phyloP scores from a whole-genome alignment of 176 grass and related monocot species.

The Melocanna baccifera region DNA sequence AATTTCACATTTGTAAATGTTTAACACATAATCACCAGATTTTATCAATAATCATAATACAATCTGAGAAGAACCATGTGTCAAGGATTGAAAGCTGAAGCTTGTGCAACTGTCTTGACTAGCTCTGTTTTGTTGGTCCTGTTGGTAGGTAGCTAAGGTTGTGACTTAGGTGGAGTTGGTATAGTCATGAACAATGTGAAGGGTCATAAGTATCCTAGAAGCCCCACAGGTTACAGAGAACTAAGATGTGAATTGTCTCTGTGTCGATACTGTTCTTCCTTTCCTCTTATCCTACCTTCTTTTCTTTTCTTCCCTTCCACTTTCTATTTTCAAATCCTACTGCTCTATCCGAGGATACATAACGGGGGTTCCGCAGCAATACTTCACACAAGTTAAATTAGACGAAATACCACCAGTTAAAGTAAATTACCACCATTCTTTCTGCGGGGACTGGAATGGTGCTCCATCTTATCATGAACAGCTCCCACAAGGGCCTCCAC shows the following conservation, averaged over 20 bases:
- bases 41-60: neutral
- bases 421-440: constrained; percentile 48
- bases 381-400: neutral
- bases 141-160: neutral
- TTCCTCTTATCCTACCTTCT: neutral
- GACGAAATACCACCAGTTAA: neutral
- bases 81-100: neutral
- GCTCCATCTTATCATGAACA: constrained; percentile 56
- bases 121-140: neutral
- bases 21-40: constrained; percentile 1
- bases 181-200: neutral
- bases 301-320: neutral
- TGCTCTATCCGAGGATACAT: neutral
- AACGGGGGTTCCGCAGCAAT: neutral
- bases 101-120: neutral
- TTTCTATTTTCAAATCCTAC: neutral
- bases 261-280: neutral
- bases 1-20: neutral
- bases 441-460: constrained; percentile 26
- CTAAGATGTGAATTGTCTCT: neutral
- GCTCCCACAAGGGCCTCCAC: constrained; percentile 47
- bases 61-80: neutral
- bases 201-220: neutral
- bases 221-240: neutral
- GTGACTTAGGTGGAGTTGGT: neutral